A percentile compares a stretch with the other conserved stretches of the same genome.
Conservation (phyloP, 768 basidiomycete species). For the Mycena maculata region DNA sequence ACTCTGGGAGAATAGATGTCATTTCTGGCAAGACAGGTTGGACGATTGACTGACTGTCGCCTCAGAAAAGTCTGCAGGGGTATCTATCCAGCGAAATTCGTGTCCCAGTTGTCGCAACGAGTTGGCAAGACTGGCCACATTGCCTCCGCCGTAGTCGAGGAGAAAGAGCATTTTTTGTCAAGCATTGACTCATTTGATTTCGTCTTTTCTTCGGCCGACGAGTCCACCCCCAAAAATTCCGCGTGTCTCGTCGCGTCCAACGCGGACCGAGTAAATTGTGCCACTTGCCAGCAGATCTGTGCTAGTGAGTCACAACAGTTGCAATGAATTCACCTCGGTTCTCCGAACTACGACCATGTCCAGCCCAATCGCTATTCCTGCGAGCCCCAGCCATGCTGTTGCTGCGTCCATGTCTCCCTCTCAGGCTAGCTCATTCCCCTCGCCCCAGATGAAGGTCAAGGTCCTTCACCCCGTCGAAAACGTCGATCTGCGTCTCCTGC, state of each 20-base stretch:
- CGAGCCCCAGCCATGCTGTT: conserved; percentile 45
- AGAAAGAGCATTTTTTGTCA: conserved; percentile 68
- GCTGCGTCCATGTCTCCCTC: conserved; percentile 68
- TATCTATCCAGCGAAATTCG: conserved; percentile 88
- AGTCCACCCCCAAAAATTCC: background rate
- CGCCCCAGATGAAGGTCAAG: conserved; percentile 54
- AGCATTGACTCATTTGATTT: background rate
- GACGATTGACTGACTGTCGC: conserved; percentile 78
- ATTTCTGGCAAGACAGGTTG: conserved; percentile 21
- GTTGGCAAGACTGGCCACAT: conserved; percentile 94
- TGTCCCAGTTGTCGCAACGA: conserved; percentile 87
- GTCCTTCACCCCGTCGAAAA: conserved; percentile 87
- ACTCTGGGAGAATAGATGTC: conserved; percentile 62
- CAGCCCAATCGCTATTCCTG: conserved; percentile 59
- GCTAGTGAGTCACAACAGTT: background rate
- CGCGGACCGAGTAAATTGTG: background rate
- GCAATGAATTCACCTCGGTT: conserved; percentile 6
- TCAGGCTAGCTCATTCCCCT: conserved; percentile 38
- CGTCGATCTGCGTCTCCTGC: conserved; percentile 80
- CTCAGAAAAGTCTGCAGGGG: conserved; percentile 83
- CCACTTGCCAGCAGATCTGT: too few species aligned
- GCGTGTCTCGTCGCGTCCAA: conserved; percentile 1
- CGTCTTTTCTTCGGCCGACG: background rate
- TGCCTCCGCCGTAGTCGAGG: conserved; percentile 97
- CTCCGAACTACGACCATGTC: conserved; percentile 52